Conservation (phyloP, 225 moss, liverwort and hornwort genomes). For the Anthoceros angustus region DNA sequence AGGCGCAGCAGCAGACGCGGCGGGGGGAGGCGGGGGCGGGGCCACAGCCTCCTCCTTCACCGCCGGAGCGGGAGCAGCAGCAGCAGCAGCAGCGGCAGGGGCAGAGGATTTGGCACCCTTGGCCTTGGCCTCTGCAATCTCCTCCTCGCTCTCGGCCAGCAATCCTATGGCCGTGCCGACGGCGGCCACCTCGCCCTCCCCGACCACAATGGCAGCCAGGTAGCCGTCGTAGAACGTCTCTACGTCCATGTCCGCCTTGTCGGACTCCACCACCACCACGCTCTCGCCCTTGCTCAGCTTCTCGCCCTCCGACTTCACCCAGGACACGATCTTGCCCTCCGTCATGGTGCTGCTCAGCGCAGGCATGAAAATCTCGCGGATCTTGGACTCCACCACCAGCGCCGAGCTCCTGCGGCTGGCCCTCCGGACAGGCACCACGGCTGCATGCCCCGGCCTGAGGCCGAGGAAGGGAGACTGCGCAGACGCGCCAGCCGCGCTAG, state of each 20-base stretch:
- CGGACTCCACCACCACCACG: slow-evolving; percentile 95
- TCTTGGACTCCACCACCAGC: slow-evolving; percentile 52
- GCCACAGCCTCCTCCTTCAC: slow-evolving; percentile 29
- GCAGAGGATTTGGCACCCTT: slow-evolving; percentile 22
- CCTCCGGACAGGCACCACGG: background rate
- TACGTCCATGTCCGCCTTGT: slow-evolving; percentile 99
- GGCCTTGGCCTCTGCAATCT: slow-evolving; percentile 72
- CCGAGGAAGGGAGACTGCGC: background rate
- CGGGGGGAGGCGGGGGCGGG: slow-evolving; percentile 25
- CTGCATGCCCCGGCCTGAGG: background rate
- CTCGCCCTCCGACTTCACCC: slow-evolving; percentile 95
- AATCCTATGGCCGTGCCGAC: slow-evolving; percentile 93
- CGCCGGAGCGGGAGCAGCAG: slow-evolving; percentile 22
- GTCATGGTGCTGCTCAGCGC: slow-evolving; percentile 98
- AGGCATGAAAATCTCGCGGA: slow-evolving; percentile 99
- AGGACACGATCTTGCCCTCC: slow-evolving; percentile 98
- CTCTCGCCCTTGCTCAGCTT: slow-evolving; percentile 97
- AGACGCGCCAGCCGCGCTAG: background rate
- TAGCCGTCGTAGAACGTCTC: slow-evolving; percentile 96
- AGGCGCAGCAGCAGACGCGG: slow-evolving; percentile 35
- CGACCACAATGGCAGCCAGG: slow-evolving; percentile 78
- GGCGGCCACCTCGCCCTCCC: slow-evolving; percentile 76
- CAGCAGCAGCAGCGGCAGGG: slow-evolving; percentile 15
- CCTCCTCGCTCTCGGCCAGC: slow-evolving; percentile 79
- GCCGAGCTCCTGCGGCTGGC: slow-evolving; percentile 4